Base-by-base conservation (phyloP, 1,284 basidiomycete species). In the Ganoderma sinense region DNA sequence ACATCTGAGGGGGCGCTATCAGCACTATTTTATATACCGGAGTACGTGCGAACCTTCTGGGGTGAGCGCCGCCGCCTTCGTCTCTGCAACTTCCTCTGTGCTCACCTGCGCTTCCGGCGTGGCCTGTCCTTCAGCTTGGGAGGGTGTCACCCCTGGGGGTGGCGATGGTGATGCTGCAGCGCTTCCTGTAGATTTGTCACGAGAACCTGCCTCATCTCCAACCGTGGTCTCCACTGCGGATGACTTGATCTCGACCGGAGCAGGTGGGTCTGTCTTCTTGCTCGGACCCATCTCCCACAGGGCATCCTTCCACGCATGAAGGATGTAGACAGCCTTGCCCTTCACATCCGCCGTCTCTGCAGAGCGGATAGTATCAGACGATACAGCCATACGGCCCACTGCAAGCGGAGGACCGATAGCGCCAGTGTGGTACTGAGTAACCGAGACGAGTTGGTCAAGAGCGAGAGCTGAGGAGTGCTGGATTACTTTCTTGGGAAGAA, bases 271-370 rank as follows among this genome's bases (percentile, higher is more conserved):
- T 10, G 73, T 66, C 74, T 89, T 91, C 29, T 82, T 84, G 51
- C 89, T 89, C 4, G 80, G 81, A 14, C 93, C 92, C 83, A 92
- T 85, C 20, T 89, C 86, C 87, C 91, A 94, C 11, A 94, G 77
- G 71, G 85, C 80, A 73, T 94, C 93, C 74, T 90, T 91, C 88
- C 90, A 91, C 1, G 88, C 87, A 76, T 94, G 91, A 58, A 91
- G 72, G 1, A 94, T 82, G 33, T 84, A 80, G 3, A 94, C 92
- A 0, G 93, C 94, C 76, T 94, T 94, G 1, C 94, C 94, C 76
- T 92, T 93, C 58, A 83, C 83, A 68, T 85, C 83, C 2, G 77
- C 81, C 26, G 81, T 81, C 40, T 80, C 75, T 75, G 67, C 80
- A 26, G 67, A 68, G 31, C 62, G 76, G 67, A 89, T 75, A 62